phyloP scores from a whole-genome alignment of 177 flowering plant genomes.

The Tripterygium wilfordii region DNA sequence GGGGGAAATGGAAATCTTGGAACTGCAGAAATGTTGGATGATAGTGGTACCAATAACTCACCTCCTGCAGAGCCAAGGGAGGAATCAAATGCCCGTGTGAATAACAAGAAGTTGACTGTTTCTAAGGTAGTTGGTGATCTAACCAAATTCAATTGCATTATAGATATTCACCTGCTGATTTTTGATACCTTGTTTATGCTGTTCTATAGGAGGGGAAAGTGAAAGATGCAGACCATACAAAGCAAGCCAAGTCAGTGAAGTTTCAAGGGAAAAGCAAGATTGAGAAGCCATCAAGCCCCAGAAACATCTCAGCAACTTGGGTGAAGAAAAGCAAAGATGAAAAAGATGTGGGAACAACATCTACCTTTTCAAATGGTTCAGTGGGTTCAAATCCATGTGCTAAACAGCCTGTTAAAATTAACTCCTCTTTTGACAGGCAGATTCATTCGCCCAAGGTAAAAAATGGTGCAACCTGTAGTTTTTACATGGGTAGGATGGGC shows the following conservation, averaged over 20 bases:
- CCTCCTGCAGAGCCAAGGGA: constrained; percentile 12
- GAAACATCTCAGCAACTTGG: constrained; percentile 15
- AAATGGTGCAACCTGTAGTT: not conserved
- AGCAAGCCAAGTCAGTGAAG: constrained; percentile 19
- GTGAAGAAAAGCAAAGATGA: constrained; percentile 33
- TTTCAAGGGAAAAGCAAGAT: constrained; percentile 23
- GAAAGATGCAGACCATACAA: constrained; percentile 11
- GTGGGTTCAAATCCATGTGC: constrained; percentile 19
- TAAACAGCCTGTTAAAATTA: constrained; percentile 38
- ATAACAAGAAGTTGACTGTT: constrained; percentile 16
- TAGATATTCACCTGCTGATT: too few species aligned
- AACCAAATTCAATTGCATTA: not conserved
- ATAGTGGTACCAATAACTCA: constrained; percentile 7
- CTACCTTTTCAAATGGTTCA: constrained; percentile 39
- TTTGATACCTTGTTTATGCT: not conserved
- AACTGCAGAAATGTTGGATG: constrained; percentile 15
- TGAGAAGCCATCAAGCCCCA: constrained; percentile 27
- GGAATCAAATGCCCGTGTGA: constrained; percentile 12
- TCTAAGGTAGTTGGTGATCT: constrained; percentile 19
- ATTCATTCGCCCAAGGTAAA: constrained; percentile 30
- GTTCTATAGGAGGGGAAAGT: constrained; percentile 26
- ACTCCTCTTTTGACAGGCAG: constrained; percentile 38
- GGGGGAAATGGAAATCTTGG: constrained; percentile 18
- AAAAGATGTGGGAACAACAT: constrained; percentile 28
- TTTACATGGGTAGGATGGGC: not conserved